These are phyloP conservation scores for Shiraia sp. DNA, from an alignment of 2,329 filamentous ascomycete species.

Conservation along the genomic window DNA sequence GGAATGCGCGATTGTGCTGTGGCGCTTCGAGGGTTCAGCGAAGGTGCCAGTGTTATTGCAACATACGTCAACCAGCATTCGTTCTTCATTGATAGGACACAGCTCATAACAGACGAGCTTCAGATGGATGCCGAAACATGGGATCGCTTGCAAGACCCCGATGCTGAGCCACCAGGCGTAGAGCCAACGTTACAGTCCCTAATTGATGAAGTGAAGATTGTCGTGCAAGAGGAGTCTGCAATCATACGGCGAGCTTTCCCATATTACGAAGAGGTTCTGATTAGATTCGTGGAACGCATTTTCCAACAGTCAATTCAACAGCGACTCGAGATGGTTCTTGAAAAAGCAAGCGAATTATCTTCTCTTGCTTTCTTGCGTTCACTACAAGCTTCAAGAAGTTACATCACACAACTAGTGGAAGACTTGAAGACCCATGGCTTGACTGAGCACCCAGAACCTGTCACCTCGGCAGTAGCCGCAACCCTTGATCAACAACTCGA, in stretches of 20 bases:
- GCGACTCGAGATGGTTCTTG: conserved; percentile 89
- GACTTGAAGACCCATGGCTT: conserved; percentile 92
- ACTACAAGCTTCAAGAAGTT: conserved; percentile 85
- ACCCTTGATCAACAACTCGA: conserved; percentile 70
- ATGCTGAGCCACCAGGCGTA: conserved; percentile 86
- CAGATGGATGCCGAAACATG: conserved; percentile 72
- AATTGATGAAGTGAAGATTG: conserved; percentile 90
- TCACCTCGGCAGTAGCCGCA: conserved; percentile 79
- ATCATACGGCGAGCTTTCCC: conserved; percentile 97
- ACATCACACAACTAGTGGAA: conserved; percentile 85
- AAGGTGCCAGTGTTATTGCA: conserved; percentile 91
- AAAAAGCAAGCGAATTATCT: conserved; percentile 90
- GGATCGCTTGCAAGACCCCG: conserved; percentile 92
- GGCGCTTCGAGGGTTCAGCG: conserved; percentile 93
- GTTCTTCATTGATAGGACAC: conserved; percentile 96
- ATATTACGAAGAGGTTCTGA: conserved; percentile 90
- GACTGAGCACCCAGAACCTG: conserved; percentile 92
- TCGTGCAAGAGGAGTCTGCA: conserved; percentile 95
- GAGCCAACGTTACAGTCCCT: conserved; percentile 91
- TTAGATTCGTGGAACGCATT: conserved; percentile 90
- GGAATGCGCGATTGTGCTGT: conserved; percentile 97
- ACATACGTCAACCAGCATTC: conserved; percentile 98
- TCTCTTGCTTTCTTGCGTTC: conserved; percentile 89
- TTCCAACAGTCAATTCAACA: conserved; percentile 99
- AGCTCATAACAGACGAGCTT: conserved; percentile 86